These are phyloP conservation scores for Microsporum ferrugineum DNA, from an alignment of 2,329 filamentous ascomycete genomes.

Conservation along the genomic window DNA sequence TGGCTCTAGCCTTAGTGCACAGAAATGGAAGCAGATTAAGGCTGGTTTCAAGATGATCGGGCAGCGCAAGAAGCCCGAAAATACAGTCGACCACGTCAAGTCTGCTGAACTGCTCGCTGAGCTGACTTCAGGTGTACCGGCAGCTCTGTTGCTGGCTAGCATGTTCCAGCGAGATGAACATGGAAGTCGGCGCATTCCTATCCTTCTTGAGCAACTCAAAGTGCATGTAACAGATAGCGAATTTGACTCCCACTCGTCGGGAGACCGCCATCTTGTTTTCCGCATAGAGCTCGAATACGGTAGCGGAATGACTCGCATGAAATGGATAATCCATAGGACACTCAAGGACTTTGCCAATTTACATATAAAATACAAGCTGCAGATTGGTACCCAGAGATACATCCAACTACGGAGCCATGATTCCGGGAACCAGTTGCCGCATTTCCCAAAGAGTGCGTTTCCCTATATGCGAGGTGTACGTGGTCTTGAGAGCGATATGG, in stretches of 20 bases:
- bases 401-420: conserved; percentile 59
- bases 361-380: conserved; percentile 85
- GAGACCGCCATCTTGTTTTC: conserved; percentile 69
- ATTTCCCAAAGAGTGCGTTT: conserved; percentile 79
- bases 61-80: conserved; percentile 68
- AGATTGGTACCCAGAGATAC: conserved; percentile 72
- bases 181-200: conserved; percentile 85
- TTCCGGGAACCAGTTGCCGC: conserved; percentile 65
- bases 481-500: conserved; percentile 69
- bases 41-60: conserved; percentile 68
- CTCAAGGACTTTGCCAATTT: conserved; percentile 84
- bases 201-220: conserved; percentile 89
- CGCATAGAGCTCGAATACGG: conserved; percentile 92
- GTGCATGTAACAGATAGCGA: conserved; percentile 74
- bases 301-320: conserved; percentile 89
- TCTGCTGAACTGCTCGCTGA: conserved; percentile 95
- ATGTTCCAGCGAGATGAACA: conserved; percentile 98
- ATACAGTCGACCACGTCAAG: conserved; percentile 79
- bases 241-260: conserved; percentile 42
- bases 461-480: conserved; percentile 77
- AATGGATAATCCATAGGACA: conserved; percentile 82
- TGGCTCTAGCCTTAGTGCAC: conserved; percentile 58
- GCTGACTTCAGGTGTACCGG: conserved; percentile 79
- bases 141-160: conserved; percentile 85
- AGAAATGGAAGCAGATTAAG: conserved; percentile 89